Base-by-base conservation (phyloP, 106 monocot genomes). In the Allium fistulosum region DNA sequence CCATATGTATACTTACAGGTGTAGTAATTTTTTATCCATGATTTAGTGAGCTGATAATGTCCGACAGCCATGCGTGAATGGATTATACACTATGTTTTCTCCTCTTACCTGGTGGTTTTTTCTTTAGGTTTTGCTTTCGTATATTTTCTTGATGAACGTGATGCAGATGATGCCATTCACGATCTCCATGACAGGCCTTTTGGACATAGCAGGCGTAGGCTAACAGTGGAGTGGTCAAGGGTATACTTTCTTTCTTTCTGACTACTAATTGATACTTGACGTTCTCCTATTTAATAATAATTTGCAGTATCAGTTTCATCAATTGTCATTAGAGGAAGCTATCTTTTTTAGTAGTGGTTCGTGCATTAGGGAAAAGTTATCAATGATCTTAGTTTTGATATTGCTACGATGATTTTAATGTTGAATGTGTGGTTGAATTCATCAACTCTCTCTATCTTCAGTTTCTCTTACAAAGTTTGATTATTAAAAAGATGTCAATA, bases 151-250 rank as follows among this genome's bases (percentile, higher is more conserved):
- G 86, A 86, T 72, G 90, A 91, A 49, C 83, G 79, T 81, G 90
- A 91, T 91, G 90, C 90, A 22, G 83, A 86, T 17, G 86, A 86
- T 77, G 90, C 90, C 11, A 91, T 91, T 1, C 70, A 77, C 16
- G 61, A 69, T 26, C 84, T 91, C 57, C 83, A 91, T 67, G 69
- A 79, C 58, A 70, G 61, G 17, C 81, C 90, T 17, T 91, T 91
- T 75, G 90, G 90, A 5, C 72, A 83, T 67, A 76, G 86, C 26
- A 81, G 79, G 17, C 73, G 90, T n/a, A 81, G 72, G 74, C 79
- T 91, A 6, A 86, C 90, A 8, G 90, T 91, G 57, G 90, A 91
- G 67, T 91, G 90, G 90, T 79, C 90, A 53, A 91, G 81, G 84
- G 97, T 92, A 84, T 58, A 62, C 70, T 53, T 16, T 26, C 28